Evolutionary conservation across 1,284 basidiomycete genomes (phyloP).

Genomic region (Fomitopsis palustris): DNA sequence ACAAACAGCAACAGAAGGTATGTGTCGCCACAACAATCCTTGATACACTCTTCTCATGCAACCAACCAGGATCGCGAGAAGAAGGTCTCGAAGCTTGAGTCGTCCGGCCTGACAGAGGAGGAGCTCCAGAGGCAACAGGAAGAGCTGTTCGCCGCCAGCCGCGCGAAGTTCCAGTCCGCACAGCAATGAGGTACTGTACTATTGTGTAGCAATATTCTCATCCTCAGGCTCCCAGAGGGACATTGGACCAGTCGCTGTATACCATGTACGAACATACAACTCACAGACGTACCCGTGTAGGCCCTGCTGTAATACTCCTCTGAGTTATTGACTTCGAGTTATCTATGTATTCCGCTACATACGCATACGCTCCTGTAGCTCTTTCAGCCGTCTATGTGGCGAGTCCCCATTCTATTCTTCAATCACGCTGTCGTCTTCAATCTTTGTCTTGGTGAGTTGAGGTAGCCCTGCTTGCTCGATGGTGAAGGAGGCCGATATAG

Average conservation of each 20-base stretch:
- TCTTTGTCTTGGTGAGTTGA: slow-evolving; percentile 24
- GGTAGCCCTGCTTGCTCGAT: slow-evolving; percentile 85
- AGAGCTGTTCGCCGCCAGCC: slow-evolving; percentile 86
- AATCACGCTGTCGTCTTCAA: slow-evolving; percentile 28
- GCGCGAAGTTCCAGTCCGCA: slow-evolving; percentile 62
- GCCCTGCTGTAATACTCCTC: slow-evolving; percentile 19
- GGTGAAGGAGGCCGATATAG: slow-evolving; percentile 78
- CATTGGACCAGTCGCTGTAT: slow-evolving; percentile 17
- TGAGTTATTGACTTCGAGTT: slow-evolving; percentile 20
- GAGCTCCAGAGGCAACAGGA: slow-evolving; percentile 89
- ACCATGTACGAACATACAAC: slow-evolving; percentile 21
- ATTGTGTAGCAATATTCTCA: not conserved
- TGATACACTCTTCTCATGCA: slow-evolving; percentile 7
- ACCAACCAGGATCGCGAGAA: slow-evolving; percentile 73
- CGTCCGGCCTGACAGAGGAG: slow-evolving; percentile 89
- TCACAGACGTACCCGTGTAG: slow-evolving; percentile 10
- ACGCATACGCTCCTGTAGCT: slow-evolving; percentile 32
- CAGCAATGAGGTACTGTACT: slow-evolving; percentile 29
- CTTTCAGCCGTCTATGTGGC: slow-evolving; percentile 52
- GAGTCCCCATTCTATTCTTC: slow-evolving; percentile 68
- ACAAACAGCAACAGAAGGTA: slow-evolving; percentile 94
- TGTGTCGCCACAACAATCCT: slow-evolving; percentile 20
- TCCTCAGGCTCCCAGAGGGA: slow-evolving; percentile 9
- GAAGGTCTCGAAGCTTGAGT: slow-evolving; percentile 86
- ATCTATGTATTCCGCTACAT: slow-evolving; percentile 16